Percentiles rank a stretch among this genome's conserved stretches.
phyloP scores from a whole-genome alignment of 164 flowering plant genomes.

The Annona squamosa region DNA sequence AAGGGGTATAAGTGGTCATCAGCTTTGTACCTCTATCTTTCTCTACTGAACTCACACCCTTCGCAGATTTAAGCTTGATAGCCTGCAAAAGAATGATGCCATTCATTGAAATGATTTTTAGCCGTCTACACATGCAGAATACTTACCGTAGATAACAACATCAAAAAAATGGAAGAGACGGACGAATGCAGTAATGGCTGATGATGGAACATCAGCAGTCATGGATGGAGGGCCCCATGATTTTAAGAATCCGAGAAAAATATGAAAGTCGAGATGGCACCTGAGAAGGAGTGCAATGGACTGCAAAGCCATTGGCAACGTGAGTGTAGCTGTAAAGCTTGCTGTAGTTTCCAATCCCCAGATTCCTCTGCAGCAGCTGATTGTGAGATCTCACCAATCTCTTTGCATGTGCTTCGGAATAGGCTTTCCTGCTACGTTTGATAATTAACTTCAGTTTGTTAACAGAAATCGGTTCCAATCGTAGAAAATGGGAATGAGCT shows the following conservation, averaged over 20 bases:
- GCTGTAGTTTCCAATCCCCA: constrained; percentile 50
- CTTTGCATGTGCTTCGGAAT: constrained; percentile 39
- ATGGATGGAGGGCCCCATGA: background rate
- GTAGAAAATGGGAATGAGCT: background rate
- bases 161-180: too few species aligned
- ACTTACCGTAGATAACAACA: too few species aligned
- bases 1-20: constrained; percentile 90
- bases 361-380: constrained; percentile 42
- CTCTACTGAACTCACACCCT: constrained; percentile 61
- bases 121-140: too few species aligned
- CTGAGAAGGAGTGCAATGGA: constrained; percentile 72
- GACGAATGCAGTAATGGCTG: too few species aligned
- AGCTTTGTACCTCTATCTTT: constrained; percentile 65
- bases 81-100: constrained; percentile 29
- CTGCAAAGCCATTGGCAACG: constrained; percentile 71
- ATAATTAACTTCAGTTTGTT: background rate
- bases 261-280: constrained; percentile 15
- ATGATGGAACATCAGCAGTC: too few species aligned
- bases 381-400: constrained; percentile 49
- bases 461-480: too few species aligned
- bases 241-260: background rate
- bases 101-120: background rate
- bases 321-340: constrained; percentile 90
- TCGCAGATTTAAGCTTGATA: constrained; percentile 35
- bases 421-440: background rate